These are phyloP conservation scores for Suaeda aralocaspica DNA, from an alignment of 148 eudicot species.

Conservation along the genomic window DNA sequence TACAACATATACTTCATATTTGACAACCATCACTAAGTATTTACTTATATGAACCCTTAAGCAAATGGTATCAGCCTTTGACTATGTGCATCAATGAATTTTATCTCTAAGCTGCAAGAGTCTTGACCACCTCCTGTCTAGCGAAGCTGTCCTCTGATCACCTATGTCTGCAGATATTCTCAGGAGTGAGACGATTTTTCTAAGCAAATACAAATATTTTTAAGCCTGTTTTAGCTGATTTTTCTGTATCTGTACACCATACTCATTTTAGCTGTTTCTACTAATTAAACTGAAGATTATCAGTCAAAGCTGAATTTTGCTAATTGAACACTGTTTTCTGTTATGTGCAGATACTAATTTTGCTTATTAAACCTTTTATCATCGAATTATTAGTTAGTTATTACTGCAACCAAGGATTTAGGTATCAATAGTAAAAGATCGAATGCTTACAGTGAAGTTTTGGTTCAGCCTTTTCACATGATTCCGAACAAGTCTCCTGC, in stretches of 20 bases:
- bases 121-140: slow-evolving; percentile 63
- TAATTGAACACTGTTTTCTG: too few relatives aligned
- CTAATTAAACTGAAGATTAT: too few relatives aligned
- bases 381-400: not conserved
- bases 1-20: too few relatives aligned
- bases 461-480: slow-evolving; percentile 63
- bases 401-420: not conserved
- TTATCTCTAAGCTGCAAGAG: slow-evolving; percentile 45
- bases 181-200: not conserved
- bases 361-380: not conserved
- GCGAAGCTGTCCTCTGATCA: slow-evolving; percentile 43
- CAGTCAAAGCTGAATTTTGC: too few relatives aligned
- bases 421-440: not conserved
- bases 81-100: not conserved
- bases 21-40: not conserved
- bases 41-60: too few relatives aligned
- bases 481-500: slow-evolving; percentile 84
- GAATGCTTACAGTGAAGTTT: slow-evolving; percentile 53
- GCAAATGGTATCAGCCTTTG: not conserved
- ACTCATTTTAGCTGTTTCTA: too few relatives aligned
- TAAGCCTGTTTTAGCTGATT: too few relatives aligned
- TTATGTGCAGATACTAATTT: too few relatives aligned
- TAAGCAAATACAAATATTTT: not conserved
- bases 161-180: slow-evolving; percentile 51
- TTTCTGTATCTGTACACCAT: too few relatives aligned